Evolutionary conservation across 768 basidiomycete species (phyloP).

Genomic region (Suillus occidentalis): DNA sequence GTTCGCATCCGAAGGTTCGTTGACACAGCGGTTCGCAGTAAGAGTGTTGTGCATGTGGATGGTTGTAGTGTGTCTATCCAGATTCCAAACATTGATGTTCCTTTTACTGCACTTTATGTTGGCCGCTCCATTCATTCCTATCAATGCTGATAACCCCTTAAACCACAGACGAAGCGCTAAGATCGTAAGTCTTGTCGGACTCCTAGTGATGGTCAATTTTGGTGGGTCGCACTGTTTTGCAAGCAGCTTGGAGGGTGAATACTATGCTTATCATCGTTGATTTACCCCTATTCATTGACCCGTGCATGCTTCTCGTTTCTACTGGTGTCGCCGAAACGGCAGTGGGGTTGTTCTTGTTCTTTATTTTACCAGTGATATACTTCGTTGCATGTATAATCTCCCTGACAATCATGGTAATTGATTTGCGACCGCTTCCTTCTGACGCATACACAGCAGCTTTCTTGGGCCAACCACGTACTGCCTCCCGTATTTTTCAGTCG

Average conservation of each 20-base stretch:
- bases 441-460: background rate
- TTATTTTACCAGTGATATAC: background rate
- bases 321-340: background rate
- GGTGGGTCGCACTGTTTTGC: constrained; percentile 27
- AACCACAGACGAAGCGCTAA: background rate
- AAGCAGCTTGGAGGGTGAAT: constrained; percentile 26
- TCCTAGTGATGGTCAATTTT: constrained; percentile 18
- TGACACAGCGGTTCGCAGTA: background rate
- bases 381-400: background rate
- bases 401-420: background rate
- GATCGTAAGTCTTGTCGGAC: background rate
- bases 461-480: background rate
- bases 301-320: background rate
- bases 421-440: background rate
- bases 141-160: background rate
- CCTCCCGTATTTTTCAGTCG: background rate
- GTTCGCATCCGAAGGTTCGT: background rate
- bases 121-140: no score
- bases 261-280: constrained; percentile 17
- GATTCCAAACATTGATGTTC: background rate
- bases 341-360: background rate
- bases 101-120: background rate
- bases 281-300: background rate
- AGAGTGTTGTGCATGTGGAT: background rate
- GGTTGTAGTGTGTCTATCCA: background rate